Evolutionary conservation across 345 rosid genomes (phyloP).

Genomic region (Ceriops tagal): DNA sequence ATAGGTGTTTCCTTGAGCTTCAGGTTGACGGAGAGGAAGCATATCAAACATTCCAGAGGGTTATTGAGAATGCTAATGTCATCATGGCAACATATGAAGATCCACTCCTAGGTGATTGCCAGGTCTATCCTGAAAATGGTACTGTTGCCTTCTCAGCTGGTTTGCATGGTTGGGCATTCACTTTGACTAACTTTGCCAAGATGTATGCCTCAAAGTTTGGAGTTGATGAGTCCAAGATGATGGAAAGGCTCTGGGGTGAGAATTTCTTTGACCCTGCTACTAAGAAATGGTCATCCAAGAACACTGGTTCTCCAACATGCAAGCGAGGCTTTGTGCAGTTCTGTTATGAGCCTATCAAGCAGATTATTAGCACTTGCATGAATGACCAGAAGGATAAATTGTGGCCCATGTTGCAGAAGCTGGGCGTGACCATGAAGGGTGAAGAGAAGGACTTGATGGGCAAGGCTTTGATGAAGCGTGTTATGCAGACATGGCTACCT

Average conservation of each 20-base stretch:
- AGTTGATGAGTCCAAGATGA: slow-evolving; percentile 72
- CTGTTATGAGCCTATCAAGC: slow-evolving; percentile 85
- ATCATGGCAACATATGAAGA: slow-evolving; percentile 88
- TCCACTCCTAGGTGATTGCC: slow-evolving; percentile 78
- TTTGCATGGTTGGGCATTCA: slow-evolving; percentile 85
- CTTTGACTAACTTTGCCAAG: slow-evolving; percentile 69
- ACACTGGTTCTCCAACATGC: slow-evolving; percentile 63
- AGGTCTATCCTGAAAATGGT: slow-evolving; percentile 79
- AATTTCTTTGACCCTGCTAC: slow-evolving; percentile 82
- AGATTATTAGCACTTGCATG: slow-evolving; percentile 73
- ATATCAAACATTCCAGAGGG: slow-evolving; percentile 69
- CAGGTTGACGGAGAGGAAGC: slow-evolving; percentile 94
- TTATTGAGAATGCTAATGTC: slow-evolving; percentile 78
- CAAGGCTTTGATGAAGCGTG: slow-evolving; percentile 84
- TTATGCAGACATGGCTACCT: slow-evolving; percentile 88
- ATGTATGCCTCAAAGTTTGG: slow-evolving; percentile 87
- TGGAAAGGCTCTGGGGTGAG: slow-evolving; percentile 86
- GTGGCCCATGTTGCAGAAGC: slow-evolving; percentile 80
- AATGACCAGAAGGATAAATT: slow-evolving; percentile 79
- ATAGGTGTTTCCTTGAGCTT: slow-evolving; percentile 85
- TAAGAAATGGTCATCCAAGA: slow-evolving; percentile 69
- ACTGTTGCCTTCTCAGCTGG: slow-evolving; percentile 89
- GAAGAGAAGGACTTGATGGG: slow-evolving; percentile 76
- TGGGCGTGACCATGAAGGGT: slow-evolving; percentile 57
- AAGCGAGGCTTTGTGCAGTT: slow-evolving; percentile 87